These are phyloP conservation scores for Mycena citricolor DNA, from an alignment of 1,284 basidiomycete species.

Conservation along the genomic window DNA sequence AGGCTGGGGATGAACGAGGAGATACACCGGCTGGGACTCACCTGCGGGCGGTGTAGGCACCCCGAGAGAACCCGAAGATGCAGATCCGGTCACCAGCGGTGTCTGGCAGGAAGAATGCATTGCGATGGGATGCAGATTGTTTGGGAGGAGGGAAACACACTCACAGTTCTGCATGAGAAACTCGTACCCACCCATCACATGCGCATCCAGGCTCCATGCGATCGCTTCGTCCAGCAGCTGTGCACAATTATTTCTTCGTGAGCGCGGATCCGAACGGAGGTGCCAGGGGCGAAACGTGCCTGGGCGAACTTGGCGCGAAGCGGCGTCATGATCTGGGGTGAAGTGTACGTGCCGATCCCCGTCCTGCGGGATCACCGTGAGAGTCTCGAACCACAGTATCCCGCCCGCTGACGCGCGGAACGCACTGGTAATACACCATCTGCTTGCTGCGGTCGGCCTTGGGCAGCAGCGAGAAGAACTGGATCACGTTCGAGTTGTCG, in stretches of 20 bases:
- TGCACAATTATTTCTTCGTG: slow-evolving; percentile 8
- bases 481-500: slow-evolving; percentile 61
- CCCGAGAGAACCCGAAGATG: slow-evolving; percentile 54
- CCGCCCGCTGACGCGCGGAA: not conserved
- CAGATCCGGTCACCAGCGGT: slow-evolving; percentile 44
- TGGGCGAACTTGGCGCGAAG: slow-evolving; percentile 34
- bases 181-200: slow-evolving; percentile 47
- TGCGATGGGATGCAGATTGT: slow-evolving; percentile 15
- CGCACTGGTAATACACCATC: slow-evolving; percentile 58
- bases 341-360: slow-evolving; percentile 45
- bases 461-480: slow-evolving; percentile 53
- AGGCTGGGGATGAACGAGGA: not conserved
- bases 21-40: slow-evolving; percentile 12
- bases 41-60: slow-evolving; percentile 54
- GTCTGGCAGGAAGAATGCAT: slow-evolving; percentile 28
- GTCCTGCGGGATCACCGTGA: slow-evolving; percentile 20
- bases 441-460: slow-evolving; percentile 55
- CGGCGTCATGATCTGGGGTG: slow-evolving; percentile 36
- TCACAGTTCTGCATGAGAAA: slow-evolving; percentile 56
- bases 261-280: not conserved
- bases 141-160: slow-evolving; percentile 19
- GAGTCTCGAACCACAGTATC: slow-evolving; percentile 8
- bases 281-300: slow-evolving; percentile 24
- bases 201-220: slow-evolving; percentile 42
- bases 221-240: slow-evolving; percentile 42